Conservation (phyloP, 208 protist genomes). For the Trypanosoma conorhini region DNA sequence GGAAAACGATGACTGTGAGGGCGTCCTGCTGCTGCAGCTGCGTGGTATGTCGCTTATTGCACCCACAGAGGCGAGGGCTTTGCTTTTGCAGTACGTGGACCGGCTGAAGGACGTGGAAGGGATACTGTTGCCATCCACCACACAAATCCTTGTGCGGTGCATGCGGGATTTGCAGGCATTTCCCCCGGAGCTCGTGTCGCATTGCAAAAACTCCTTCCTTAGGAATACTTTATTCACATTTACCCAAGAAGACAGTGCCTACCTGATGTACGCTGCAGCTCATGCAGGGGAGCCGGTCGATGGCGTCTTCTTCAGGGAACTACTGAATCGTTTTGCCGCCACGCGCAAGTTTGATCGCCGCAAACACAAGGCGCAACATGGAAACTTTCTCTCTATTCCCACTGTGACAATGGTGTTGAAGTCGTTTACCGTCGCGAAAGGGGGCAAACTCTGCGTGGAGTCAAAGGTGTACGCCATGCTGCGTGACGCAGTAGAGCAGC, state of each 20-base stretch:
- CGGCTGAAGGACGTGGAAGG: constrained; percentile 9
- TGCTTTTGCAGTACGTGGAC: constrained; percentile 13
- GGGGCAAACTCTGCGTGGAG: constrained; percentile 8
- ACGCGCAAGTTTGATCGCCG: constrained; percentile 29
- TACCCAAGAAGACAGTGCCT: constrained; percentile 23
- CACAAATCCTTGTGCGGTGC: constrained; percentile 19
- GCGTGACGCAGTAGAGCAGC: constrained; percentile 23
- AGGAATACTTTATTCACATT: constrained; percentile 6
- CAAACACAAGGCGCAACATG: constrained; percentile 3
- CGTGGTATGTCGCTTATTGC: constrained; percentile 24
- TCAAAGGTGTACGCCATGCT: constrained; percentile 23
- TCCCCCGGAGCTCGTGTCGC: constrained; percentile 23
- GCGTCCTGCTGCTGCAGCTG: constrained; percentile 11
- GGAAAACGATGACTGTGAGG: neutral
- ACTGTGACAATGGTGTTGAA: constrained; percentile 16
- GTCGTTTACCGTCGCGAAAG: constrained; percentile 19
- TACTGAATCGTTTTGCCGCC: constrained; percentile 19
- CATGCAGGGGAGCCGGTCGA: constrained; percentile 19
- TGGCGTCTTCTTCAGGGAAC: constrained; percentile 20
- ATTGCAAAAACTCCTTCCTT: constrained; percentile 25
- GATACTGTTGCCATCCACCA: constrained; percentile 6
- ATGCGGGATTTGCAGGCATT: constrained; percentile 19
- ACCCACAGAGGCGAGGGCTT: constrained; percentile 7
- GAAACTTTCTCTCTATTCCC: constrained; percentile 2
- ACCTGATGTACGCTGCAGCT: constrained; percentile 22